These are phyloP conservation scores for Jaapia argillacea DNA, from an alignment of 768 basidiomycete genomes.

Conservation along the genomic window DNA sequence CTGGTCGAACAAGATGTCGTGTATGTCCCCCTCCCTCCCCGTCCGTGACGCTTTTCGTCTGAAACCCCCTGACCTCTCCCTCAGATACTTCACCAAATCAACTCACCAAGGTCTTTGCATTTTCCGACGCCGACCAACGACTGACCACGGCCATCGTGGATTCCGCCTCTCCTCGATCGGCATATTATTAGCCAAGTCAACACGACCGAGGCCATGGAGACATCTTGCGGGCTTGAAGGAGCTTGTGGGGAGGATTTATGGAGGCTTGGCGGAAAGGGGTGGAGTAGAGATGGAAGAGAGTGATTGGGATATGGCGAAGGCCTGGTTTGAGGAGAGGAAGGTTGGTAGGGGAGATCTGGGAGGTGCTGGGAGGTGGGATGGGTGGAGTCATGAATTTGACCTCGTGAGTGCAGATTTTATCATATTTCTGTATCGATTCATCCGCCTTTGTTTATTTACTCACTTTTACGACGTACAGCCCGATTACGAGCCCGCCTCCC, in stretches of 20 bases:
- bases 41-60: neutral
- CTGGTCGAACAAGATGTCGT: conserved; percentile 71
- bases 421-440: neutral
- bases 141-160: conserved; percentile 67
- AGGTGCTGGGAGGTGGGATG: conserved; percentile 51
- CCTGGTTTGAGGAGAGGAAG: conserved; percentile 59
- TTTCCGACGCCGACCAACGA: conserved; percentile 58
- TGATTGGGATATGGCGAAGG: conserved; percentile 53
- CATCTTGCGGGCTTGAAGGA: conserved; percentile 58
- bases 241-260: conserved; percentile 45
- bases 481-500: conserved; percentile 10
- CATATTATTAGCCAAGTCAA: conserved; percentile 55
- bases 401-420: conserved; percentile 24
- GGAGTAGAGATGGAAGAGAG: conserved; percentile 37
- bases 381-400: conserved; percentile 61
- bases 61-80: conserved; percentile 1
- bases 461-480: conserved; percentile 12
- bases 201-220: conserved; percentile 64
- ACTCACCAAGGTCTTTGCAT: conserved; percentile 63
- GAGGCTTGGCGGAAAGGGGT: conserved; percentile 35
- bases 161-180: conserved; percentile 74
- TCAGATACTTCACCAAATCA: conserved; percentile 66
- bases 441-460: no score
- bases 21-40: conserved; percentile 30
- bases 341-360: conserved; percentile 38